Conservation (phyloP, 2,329 filamentous ascomycete genomes). For the Fusarium liriodendri region DNA sequence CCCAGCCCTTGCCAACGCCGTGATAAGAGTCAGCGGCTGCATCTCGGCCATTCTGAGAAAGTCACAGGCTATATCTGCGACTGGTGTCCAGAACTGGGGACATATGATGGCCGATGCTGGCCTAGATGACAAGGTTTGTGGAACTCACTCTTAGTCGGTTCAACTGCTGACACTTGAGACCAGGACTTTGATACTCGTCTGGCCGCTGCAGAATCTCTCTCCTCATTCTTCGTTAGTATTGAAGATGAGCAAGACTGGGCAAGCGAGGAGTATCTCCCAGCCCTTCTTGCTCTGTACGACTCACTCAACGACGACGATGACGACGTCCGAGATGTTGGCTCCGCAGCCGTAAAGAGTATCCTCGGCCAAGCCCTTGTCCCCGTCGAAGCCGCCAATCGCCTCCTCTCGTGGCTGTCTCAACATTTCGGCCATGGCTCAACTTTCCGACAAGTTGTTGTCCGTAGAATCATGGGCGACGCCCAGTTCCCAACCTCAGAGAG, state of each 20-base stretch:
- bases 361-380: slow-evolving; percentile 58
- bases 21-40: slow-evolving; percentile 60
- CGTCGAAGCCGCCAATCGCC: slow-evolving; percentile 58
- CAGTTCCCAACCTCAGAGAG: slow-evolving; percentile 15
- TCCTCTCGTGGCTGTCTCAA: slow-evolving; percentile 56
- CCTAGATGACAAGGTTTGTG: slow-evolving; percentile 59
- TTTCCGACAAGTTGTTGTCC: slow-evolving; percentile 55
- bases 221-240: slow-evolving; percentile 57
- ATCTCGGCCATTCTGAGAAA: slow-evolving; percentile 53
- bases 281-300: slow-evolving; percentile 77
- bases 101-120: slow-evolving; percentile 61
- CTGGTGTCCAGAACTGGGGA: slow-evolving; percentile 57
- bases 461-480: slow-evolving; percentile 53
- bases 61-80: slow-evolving; percentile 12
- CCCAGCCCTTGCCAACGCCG: slow-evolving; percentile 61
- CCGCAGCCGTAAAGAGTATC: slow-evolving; percentile 60
- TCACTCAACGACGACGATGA: slow-evolving; percentile 91
- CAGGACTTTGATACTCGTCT: slow-evolving; percentile 74
- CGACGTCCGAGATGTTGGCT: slow-evolving; percentile 78
- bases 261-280: slow-evolving; percentile 59
- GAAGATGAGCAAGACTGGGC: slow-evolving; percentile 30
- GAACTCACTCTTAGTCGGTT: neutral
- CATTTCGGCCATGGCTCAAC: slow-evolving; percentile 48
- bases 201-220: slow-evolving; percentile 67
- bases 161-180: slow-evolving; percentile 5